These are phyloP conservation scores for Astrocystis sublimbata DNA, from an alignment of 495 filamentous ascomycete species.

Conservation along the genomic window DNA sequence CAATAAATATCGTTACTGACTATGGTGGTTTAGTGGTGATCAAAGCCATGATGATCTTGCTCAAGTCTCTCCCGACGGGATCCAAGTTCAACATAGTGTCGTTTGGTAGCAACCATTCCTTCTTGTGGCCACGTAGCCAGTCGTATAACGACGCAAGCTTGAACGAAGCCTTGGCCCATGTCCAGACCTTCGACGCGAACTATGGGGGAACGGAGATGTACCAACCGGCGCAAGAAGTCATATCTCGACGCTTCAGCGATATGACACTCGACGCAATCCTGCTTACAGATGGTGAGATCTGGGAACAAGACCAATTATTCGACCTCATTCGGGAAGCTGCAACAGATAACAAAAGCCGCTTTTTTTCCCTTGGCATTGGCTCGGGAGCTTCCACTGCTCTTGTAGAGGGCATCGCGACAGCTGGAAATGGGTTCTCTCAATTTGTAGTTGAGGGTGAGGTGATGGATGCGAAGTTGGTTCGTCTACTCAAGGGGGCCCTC, in stretches of 20 bases:
- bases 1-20: not conserved
- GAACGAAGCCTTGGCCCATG: constrained; percentile 50
- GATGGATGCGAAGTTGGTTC: constrained; percentile 61
- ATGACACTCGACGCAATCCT: constrained; percentile 61
- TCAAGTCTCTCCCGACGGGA: constrained; percentile 68
- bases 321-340: constrained; percentile 39
- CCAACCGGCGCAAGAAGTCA: constrained; percentile 51
- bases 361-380: constrained; percentile 63
- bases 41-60: constrained; percentile 63
- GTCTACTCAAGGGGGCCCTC: constrained; percentile 70
- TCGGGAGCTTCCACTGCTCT: constrained; percentile 60
- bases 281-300: constrained; percentile 73
- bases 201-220: constrained; percentile 73
- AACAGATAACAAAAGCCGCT: not conserved
- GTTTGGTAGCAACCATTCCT: constrained; percentile 56
- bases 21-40: constrained; percentile 36
- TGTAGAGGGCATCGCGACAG: constrained; percentile 66
- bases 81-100: constrained; percentile 75
- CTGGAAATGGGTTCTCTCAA: constrained; percentile 69
- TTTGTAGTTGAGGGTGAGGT: constrained; percentile 58
- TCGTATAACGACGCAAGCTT: constrained; percentile 56
- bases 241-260: constrained; percentile 52
- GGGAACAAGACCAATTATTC: constrained; percentile 57
- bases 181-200: constrained; percentile 49
- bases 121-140: constrained; percentile 61